phyloP scores from a whole-genome alignment of 1,139 yeast genomes.

The Eremothecium cymbalariae region DNA sequence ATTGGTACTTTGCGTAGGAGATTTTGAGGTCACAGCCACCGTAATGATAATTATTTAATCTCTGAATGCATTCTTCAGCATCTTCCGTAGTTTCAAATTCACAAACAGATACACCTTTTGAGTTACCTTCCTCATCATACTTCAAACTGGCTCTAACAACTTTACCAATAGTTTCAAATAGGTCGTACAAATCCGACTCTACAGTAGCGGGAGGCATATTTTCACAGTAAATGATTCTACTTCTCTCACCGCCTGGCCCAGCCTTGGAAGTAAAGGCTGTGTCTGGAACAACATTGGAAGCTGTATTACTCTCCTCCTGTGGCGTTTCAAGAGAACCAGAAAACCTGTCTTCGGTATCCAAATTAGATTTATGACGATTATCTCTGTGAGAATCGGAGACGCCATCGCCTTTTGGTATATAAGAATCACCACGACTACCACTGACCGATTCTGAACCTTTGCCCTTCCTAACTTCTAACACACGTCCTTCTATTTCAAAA shows the following conservation, averaged over 20 bases:
- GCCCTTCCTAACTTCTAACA: slow-evolving; percentile 63
- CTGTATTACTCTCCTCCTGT: too few relatives aligned
- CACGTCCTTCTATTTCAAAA: slow-evolving; percentile 61
- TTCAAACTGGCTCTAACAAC: slow-evolving; percentile 75
- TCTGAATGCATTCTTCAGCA: slow-evolving; percentile 68
- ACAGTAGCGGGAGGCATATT: slow-evolving; percentile 88
- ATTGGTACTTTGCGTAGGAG: slow-evolving; percentile 45
- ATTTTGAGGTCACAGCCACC: slow-evolving; percentile 71
- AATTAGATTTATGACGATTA: too few relatives aligned
- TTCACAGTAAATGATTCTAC: slow-evolving; percentile 57
- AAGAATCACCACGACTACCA: slow-evolving; percentile 5
- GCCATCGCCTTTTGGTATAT: slow-evolving; percentile 6
- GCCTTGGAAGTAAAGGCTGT: slow-evolving; percentile 3
- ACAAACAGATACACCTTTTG: slow-evolving; percentile 80
- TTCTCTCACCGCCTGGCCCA: slow-evolving; percentile 44
- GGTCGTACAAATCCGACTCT: slow-evolving; percentile 72
- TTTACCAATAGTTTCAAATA: slow-evolving; percentile 78
- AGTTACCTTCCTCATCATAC: slow-evolving; percentile 54
- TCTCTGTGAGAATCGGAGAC: too few relatives aligned
- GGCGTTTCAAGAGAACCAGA: too few relatives aligned
- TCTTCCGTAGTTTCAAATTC: slow-evolving; percentile 59
- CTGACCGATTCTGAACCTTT: slow-evolving; percentile 6
- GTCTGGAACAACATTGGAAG: not conserved
- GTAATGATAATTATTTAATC: slow-evolving; percentile 69
- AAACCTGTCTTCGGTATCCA: too few relatives aligned